Conservation (phyloP, 192 early-diverging fungal species). For the Neocallimastix lanati region DNA sequence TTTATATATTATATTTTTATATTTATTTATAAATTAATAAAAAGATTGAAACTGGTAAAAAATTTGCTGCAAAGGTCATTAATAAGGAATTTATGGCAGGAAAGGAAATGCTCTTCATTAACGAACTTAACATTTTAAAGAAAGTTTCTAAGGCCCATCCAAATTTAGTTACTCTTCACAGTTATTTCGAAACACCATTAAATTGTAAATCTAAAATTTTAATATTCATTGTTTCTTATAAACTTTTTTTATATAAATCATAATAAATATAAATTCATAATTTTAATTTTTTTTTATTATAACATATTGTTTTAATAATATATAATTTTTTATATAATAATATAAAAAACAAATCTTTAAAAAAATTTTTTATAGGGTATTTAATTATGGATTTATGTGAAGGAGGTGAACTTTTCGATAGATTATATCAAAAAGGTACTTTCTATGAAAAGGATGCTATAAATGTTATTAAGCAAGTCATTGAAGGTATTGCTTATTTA, state of each 20-base stretch:
- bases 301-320: no score
- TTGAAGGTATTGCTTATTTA: slow-evolving; percentile 61
- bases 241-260: no score
- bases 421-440: slow-evolving; percentile 46
- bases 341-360: no score
- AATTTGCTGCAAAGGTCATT: neutral
- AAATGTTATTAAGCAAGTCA: slow-evolving; percentile 51
- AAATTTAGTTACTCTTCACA: neutral
- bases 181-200: neutral
- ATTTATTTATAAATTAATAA: neutral
- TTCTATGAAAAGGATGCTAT: slow-evolving; percentile 70
- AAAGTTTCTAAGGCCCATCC: neutral
- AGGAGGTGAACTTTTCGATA: slow-evolving; percentile 88
- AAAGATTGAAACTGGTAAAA: neutral
- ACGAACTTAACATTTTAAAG: neutral
- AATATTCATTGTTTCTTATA: no score
- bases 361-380: no score
- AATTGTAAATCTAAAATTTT: no score
- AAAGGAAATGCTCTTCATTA: neutral
- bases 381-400: slow-evolving; percentile 56
- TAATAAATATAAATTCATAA: no score
- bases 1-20: no score
- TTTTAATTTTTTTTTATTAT: no score
- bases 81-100: neutral
- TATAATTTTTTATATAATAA: no score